These are phyloP conservation scores for Mycena sanguinolenta DNA, from an alignment of 768 basidiomycete species.

Conservation along the genomic window DNA sequence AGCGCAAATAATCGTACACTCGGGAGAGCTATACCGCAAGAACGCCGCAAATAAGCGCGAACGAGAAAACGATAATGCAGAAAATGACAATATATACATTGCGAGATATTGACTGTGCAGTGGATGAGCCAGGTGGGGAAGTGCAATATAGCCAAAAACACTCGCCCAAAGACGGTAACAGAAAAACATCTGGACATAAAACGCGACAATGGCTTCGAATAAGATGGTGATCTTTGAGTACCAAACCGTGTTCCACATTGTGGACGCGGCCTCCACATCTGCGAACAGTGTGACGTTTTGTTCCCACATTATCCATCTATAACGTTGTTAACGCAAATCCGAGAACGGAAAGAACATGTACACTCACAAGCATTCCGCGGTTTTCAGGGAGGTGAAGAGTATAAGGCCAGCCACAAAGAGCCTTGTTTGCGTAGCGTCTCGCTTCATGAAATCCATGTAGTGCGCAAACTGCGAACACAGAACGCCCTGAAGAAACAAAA, in stretches of 20 bases:
- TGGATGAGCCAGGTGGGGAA: neutral
- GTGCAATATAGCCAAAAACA: too few species aligned
- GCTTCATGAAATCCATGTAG: neutral
- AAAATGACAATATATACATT: neutral
- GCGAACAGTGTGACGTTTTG: conserved; percentile 7
- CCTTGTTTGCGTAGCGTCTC: neutral
- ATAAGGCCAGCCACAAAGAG: neutral
- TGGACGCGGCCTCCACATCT: neutral
- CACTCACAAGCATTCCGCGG: neutral
- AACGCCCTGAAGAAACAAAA: neutral
- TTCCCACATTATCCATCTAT: neutral
- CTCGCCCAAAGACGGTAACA: too few species aligned
- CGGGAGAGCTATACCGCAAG: neutral
- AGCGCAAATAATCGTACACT: neutral
- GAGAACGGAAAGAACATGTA: neutral
- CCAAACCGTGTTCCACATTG: neutral
- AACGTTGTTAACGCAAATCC: neutral
- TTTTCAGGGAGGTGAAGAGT: too few species aligned
- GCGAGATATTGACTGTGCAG: neutral
- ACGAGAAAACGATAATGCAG: neutral
- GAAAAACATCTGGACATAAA: too few species aligned
- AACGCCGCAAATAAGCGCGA: neutral
- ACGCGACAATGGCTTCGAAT: neutral
- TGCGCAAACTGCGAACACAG: neutral
- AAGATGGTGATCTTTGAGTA: neutral